Evolutionary conservation across 2,329 filamentous ascomycete genomes (phyloP), one percentile per base, ranked within the genome.

Genomic region (Chrysosporium queenslandicum): DNA sequence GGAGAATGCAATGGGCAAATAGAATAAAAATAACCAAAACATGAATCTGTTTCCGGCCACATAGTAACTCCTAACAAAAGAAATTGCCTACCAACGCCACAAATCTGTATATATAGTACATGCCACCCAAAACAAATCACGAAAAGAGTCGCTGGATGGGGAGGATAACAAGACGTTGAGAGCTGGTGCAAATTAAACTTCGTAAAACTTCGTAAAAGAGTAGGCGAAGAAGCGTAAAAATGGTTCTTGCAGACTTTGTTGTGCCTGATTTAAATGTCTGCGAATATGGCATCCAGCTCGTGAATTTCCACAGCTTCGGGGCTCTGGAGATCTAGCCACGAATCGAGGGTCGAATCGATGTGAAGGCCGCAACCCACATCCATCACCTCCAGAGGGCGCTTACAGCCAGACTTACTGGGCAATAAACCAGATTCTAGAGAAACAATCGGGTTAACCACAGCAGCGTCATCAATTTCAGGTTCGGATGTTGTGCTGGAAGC

Each of bases 261-360:
- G n/a, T n/a, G 71, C 32, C 5, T 18, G 11, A 11, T 27, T 51
- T 23, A 88, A 67, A 82, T 87, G 59, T 80, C 83, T 64, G 86
- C 83, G 62, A 96, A 80, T 66, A 96, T 79, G 61, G 86, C 82
- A 64, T 97, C 91, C 21, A 97, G 81, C 74, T 98, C 92, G 43
- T 95, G 88, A 46, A 97, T 80, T 67, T 94, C 89, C 60, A 97
- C 84, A 58, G 82, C 86, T 72, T 97, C 92, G 1, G 90, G 89
- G 65, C 83, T 88, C 65, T 77, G 76, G 63, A 81, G 68, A 54
- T 80, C 78, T 65, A 77, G 77, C 63, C 85, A 84, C 71, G 74
- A 73, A 40, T 71, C 70, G 51, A 60, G 63, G 40, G 68, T 68
- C 55, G 70, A 64, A 48, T 71, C 65, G 51, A 63, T 58, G 54